Base-by-base conservation (phyloP, 768 basidiomycete genomes). In the Hortiboletus flavorubellus region DNA sequence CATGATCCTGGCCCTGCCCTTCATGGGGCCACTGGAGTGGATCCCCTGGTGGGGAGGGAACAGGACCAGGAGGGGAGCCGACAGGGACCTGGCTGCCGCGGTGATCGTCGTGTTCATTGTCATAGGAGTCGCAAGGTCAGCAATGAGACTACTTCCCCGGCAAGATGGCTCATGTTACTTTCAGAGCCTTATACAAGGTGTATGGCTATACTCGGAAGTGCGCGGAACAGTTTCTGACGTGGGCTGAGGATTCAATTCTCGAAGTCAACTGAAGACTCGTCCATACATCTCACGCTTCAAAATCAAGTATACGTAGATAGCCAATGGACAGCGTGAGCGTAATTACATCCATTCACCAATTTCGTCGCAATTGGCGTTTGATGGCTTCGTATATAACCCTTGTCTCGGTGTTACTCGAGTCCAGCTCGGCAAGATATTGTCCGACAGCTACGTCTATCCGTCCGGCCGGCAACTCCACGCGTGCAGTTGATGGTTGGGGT, bases 231-330 rank as follows among this genome's bases (percentile, higher is more conserved):
- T 51, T 87, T 21, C 74, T 92, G 34, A 74, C 83, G 9, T 81
- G 86, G 33, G 89, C 89, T 5, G 90, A 92, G 65, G 86, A 90
- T 68, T 86, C 84, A 3, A 91, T 92, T 55, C 73, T 92, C 35
- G 90, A 92, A 69, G 90, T 91, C 49, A 78, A 77, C 59, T 82
- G 68, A n/a, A 75, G 48, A 21, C 29, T 51, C 35, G 14, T 58
- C 45, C 37, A 44, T 52, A 29, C 47, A 46, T 48, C 23, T 59
- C 61, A 49, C 50, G 40, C 21, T 42, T 46, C 48, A 35, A 55
- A 58, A 52, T 48, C 54, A 56, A 46, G 43, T 64, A 58, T 23
- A 51, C n/a, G 59, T 59, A 62, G 54, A 58, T 60, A 60, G 51
- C 38, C 34, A 34, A 45, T 9, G 37, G 47, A 46, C 49, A 50